phyloP scores from a whole-genome alignment of 208 protist species.

The Wallacemonas rigidus region DNA sequence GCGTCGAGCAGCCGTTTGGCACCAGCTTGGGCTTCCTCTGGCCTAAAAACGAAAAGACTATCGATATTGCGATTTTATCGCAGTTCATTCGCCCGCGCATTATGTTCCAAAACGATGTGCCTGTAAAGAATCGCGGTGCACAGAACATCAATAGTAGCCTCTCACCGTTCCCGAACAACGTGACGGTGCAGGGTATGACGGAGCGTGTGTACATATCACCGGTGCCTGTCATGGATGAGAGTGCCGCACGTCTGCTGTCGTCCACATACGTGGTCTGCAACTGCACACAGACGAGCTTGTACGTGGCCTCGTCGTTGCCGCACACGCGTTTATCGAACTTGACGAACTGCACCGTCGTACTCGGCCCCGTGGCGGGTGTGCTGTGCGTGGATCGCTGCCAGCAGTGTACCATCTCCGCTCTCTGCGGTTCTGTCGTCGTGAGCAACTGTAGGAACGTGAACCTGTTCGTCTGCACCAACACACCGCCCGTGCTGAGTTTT shows the following conservation, averaged over 20 bases:
- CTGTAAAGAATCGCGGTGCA: neutral
- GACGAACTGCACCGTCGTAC: constrained; percentile 85
- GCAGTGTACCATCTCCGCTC: constrained; percentile 79
- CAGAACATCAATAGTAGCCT: constrained; percentile 17
- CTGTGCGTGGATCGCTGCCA: constrained; percentile 82
- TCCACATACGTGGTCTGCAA: constrained; percentile 74
- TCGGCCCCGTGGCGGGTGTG: constrained; percentile 84
- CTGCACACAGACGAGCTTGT: constrained; percentile 74
- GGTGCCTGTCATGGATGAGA: constrained; percentile 42
- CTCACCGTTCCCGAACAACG: constrained; percentile 64
- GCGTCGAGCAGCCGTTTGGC: constrained; percentile 86
- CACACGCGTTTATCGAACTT: constrained; percentile 80
- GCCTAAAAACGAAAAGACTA: constrained; percentile 79
- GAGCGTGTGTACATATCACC: constrained; percentile 67
- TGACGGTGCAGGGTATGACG: constrained; percentile 45
- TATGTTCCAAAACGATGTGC: constrained; percentile 58
- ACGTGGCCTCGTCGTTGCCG: constrained; percentile 79
- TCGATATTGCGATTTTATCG: constrained; percentile 81
- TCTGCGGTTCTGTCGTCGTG: constrained; percentile 80
- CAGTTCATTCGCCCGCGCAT: constrained; percentile 91
- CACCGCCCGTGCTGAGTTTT: constrained; percentile 72
- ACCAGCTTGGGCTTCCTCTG: constrained; percentile 82
- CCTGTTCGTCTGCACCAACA: constrained; percentile 88
- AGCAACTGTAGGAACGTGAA: constrained; percentile 74
- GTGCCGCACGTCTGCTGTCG: constrained; percentile 42